Conservation (phyloP, 345 rosid species). For the Gossypium sturtianum region DNA sequence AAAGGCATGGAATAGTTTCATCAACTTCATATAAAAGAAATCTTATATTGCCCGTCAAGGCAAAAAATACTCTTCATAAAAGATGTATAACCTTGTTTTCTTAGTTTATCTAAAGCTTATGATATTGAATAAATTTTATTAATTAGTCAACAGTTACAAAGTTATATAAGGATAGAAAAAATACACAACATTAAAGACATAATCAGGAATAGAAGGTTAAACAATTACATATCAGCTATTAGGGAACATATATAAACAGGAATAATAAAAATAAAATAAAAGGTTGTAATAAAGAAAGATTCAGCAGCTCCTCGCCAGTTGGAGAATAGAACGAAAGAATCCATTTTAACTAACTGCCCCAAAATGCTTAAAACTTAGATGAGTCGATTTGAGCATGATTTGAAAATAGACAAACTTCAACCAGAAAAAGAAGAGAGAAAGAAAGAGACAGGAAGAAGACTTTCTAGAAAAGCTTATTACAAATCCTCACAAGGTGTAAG, state of each 20-base stretch:
- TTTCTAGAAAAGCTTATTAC: background rate
- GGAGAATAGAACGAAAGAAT: too few relatives aligned
- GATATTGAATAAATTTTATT: background rate
- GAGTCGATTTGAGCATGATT: background rate
- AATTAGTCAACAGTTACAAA: background rate
- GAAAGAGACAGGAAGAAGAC: background rate
- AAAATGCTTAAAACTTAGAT: background rate
- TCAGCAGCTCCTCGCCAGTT: too few relatives aligned
- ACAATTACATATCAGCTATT: background rate
- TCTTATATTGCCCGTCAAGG: background rate
- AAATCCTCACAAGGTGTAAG: background rate
- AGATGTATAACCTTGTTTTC: background rate
- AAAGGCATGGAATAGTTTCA: conserved; percentile 11
- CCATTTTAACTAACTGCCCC: background rate
- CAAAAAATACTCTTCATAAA: background rate
- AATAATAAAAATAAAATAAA: too few relatives aligned
- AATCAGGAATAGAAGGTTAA: background rate
- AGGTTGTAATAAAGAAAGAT: too few relatives aligned
- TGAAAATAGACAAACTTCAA: background rate
- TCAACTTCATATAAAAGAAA: background rate
- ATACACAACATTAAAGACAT: background rate
- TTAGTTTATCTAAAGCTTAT: background rate
- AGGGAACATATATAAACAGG: too few relatives aligned
- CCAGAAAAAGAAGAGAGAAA: background rate
- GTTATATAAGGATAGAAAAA: background rate